These are phyloP conservation scores for Dictyostelium citrinum DNA, from an alignment of 78 protist genomes.

Conservation along the genomic window DNA sequence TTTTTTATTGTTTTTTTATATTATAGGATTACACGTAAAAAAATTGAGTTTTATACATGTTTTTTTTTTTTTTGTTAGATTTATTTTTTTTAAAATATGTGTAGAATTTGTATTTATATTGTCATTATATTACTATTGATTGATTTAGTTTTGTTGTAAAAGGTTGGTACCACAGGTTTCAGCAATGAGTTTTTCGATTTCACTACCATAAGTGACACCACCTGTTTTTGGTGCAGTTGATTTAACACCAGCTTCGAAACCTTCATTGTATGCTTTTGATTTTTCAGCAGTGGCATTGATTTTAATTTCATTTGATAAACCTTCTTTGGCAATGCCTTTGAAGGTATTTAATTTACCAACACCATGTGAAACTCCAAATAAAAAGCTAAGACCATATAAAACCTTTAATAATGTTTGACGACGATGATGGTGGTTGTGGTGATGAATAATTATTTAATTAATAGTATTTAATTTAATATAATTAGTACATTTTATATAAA, in stretches of 20 bases:
- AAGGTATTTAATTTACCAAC: not conserved
- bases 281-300: not conserved
- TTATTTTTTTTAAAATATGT: not conserved
- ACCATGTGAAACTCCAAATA: not conserved
- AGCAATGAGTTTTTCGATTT: conserved; percentile 10
- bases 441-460: not conserved
- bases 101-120: not conserved
- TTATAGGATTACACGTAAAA: not conserved
- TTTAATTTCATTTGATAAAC: conserved; percentile 17
- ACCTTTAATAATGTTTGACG: not conserved
- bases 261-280: not conserved
- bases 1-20: not conserved
- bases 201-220: not conserved
- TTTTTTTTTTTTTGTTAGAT: not conserved
- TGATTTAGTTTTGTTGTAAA: not conserved
- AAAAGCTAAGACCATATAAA: not conserved
- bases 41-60: not conserved
- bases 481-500: too few species aligned
- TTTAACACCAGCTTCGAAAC: conserved; percentile 12
- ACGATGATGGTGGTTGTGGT: too few species aligned
- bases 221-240: not conserved
- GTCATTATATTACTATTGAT: not conserved
- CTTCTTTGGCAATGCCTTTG: not conserved
- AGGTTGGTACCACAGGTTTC: not conserved
- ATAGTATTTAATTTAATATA: too few species aligned